These are phyloP conservation scores for Sporothrix mexicana DNA, from an alignment of 2,329 filamentous ascomycete genomes.

Conservation along the genomic window DNA sequence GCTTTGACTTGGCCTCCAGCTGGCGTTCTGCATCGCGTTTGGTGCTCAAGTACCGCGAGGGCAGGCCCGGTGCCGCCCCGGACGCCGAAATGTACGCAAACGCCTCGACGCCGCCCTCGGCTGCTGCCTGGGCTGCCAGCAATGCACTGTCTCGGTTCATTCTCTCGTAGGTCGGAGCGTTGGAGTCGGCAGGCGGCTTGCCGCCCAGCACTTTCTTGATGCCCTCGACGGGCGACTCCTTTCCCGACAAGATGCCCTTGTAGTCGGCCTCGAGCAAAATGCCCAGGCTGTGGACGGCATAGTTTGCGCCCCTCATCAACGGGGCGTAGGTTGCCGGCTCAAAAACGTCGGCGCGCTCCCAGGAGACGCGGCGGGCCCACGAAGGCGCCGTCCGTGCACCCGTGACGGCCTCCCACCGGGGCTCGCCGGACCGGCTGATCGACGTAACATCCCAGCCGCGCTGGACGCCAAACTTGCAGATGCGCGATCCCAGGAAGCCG, in stretches of 20 bases:
- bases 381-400: slow-evolving; percentile 70
- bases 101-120: slow-evolving; percentile 64
- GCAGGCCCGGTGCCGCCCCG: slow-evolving; percentile 82
- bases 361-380: slow-evolving; percentile 83
- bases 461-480: slow-evolving; percentile 86
- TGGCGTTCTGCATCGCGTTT: slow-evolving; percentile 84
- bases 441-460: slow-evolving; percentile 92
- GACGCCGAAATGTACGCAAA: slow-evolving; percentile 92
- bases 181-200: background rate
- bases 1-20: slow-evolving; percentile 46
- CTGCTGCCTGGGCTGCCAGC: slow-evolving; percentile 78
- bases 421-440: slow-evolving; percentile 90
- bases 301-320: slow-evolving; percentile 77
- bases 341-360: slow-evolving; percentile 88
- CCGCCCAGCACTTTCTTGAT: slow-evolving; percentile 77
- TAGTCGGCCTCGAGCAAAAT: slow-evolving; percentile 97
- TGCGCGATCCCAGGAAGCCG: slow-evolving; percentile 85
- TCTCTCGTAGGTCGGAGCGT: slow-evolving; percentile 83
- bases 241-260: slow-evolving; percentile 86
- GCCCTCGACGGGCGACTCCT: slow-evolving; percentile 79
- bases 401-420: slow-evolving; percentile 82
- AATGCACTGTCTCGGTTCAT: slow-evolving; percentile 96
- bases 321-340: slow-evolving; percentile 78
- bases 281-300: slow-evolving; percentile 92
- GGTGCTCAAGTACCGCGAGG: slow-evolving; percentile 83